These are phyloP conservation scores for Linnemannia schmuckeri DNA, from an alignment of 192 early-diverging fungal genomes.

Conservation along the genomic window DNA sequence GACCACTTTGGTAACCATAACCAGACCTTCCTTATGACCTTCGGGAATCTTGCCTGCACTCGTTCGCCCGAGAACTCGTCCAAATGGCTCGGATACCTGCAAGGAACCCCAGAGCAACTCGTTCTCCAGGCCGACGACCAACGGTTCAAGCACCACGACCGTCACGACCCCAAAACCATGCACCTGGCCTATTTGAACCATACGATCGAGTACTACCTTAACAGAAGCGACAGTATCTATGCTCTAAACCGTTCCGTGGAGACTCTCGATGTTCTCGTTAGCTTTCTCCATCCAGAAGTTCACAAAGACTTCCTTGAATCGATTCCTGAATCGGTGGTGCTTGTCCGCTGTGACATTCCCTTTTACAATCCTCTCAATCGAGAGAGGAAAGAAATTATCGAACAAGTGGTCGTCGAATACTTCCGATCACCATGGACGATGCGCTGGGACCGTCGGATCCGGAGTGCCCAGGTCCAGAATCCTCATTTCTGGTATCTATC, in stretches of 20 bases:
- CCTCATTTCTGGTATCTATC: background rate
- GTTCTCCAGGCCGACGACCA: too few species aligned
- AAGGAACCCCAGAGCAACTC: too few species aligned
- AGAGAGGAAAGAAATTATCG: background rate
- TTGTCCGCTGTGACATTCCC: background rate
- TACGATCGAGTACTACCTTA: background rate
- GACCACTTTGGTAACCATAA: too few species aligned
- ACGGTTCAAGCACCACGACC: background rate
- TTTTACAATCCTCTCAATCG: background rate
- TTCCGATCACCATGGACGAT: background rate
- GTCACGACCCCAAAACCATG: background rate
- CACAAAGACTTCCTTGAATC: background rate
- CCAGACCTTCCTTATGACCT: too few species aligned
- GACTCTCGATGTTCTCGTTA: background rate
- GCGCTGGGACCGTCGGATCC: background rate
- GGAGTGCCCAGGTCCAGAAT: background rate
- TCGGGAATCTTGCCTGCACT: too few species aligned
- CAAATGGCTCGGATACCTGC: too few species aligned
- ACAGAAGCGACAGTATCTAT: background rate
- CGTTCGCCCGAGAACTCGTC: too few species aligned
- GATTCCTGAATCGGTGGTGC: background rate
- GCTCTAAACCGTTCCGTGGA: background rate
- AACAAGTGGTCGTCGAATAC: background rate
- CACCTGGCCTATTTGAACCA: background rate
- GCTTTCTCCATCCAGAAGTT: background rate